Evolutionary conservation across 2,329 filamentous ascomycete species (phyloP), one percentile per base, ranked within the genome.

Genomic region (Pseudovirgaria hyperparasitica): DNA sequence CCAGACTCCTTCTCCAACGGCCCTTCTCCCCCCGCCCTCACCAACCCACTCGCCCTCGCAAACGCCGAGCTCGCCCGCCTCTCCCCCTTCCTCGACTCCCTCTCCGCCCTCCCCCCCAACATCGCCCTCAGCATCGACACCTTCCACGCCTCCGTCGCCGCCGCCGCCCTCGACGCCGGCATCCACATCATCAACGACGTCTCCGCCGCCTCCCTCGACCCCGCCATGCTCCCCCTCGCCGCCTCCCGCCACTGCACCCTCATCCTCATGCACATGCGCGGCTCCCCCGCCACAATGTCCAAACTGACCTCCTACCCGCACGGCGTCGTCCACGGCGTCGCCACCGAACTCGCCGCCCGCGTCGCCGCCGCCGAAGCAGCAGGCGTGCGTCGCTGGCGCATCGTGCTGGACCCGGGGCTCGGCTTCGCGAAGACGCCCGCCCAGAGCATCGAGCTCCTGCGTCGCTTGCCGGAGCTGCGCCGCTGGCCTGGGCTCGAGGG

Each of bases 1-100:
- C 87, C 87, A 0, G 87, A 98, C 57, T 96, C 87, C 7, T 98
- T 98, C 60, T 96, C 87, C 1, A 86, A 96, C 47, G 87, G 85
- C 28, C 85, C 85, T 6, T 45, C 62, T 6, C 70, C 48, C 23
- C 48, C 40, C 28, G 40, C 58, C 15, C 63, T 90, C 15, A 55
- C 63, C 9, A 46, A 61, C 9, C 90, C 90, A 0, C 70, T 73
- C 13, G 72, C 81, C 0, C 58, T 63, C 1, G 64, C 69, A 5
- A 64, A 73, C 6, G 81, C 92, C 54, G 90, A 98, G 53, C 60
- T 80, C 9, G 52, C 66, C 7, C 80, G 90, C 8, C 70, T 96
- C 7, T 54, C 93, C 5, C 86, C 87, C 0, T 75, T 74, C n/a
- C 74, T 98, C 34, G 49, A 68, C 36, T 63, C 78, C 27, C 76